Conservation (phyloP, 805 yeast species). For the Metschnikowia colocasiae region DNA sequence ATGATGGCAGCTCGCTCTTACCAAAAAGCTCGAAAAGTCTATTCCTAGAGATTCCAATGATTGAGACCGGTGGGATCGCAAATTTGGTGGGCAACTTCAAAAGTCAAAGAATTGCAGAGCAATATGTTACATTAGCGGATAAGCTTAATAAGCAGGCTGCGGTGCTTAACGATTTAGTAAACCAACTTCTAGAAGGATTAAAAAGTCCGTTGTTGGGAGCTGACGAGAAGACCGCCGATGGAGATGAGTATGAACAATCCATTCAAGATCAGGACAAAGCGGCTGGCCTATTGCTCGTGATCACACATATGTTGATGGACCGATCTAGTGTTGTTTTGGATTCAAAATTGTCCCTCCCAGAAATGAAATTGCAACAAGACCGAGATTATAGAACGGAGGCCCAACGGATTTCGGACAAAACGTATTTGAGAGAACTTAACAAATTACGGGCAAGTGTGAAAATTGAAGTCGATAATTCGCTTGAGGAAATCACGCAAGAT, state of each 20-base stretch:
- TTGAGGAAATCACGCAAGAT: constrained; percentile 29
- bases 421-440: constrained; percentile 25
- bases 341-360: constrained; percentile 6
- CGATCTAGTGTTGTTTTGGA: constrained; percentile 17
- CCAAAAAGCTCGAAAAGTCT: constrained; percentile 35
- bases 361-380: constrained; percentile 16
- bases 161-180: constrained; percentile 50
- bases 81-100: constrained; percentile 21
- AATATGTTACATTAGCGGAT: constrained; percentile 17
- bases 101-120: constrained; percentile 21
- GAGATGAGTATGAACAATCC: constrained; percentile 75
- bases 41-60: constrained; percentile 28
- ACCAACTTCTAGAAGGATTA: constrained; percentile 40
- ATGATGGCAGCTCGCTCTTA: constrained; percentile 28
- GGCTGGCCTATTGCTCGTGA: constrained; percentile 51
- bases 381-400: constrained; percentile 20
- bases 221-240: constrained; percentile 50
- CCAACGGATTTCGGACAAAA: constrained; percentile 24
- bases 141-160: constrained; percentile 52
- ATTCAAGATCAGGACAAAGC: constrained; percentile 73
- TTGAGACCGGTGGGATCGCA: constrained; percentile 17
- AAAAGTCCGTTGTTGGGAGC: constrained; percentile 45
- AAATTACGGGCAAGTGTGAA: constrained; percentile 22
- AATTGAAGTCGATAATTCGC: constrained; percentile 28
- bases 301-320: constrained; percentile 47